Evolutionary conservation across 495 filamentous ascomycete genomes (phyloP).

Genomic region (Aspergillus haitiensis): DNA sequence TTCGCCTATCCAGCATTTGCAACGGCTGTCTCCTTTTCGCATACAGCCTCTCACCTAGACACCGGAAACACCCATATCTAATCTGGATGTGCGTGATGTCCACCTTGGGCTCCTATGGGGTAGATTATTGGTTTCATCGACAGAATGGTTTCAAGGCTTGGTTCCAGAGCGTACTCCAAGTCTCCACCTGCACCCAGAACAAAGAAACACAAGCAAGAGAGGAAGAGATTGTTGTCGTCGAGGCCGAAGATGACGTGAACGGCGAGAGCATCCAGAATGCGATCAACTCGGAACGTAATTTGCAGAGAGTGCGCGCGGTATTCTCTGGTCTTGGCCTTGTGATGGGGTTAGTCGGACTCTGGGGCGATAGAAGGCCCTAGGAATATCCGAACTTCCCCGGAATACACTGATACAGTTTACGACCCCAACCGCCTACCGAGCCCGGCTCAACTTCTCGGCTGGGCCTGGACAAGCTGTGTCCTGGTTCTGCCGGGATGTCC

Average conservation of each 20-base stretch:
- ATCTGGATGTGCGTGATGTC: constrained; percentile 69
- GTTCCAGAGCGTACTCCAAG: constrained; percentile 28
- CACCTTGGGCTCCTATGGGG: constrained; percentile 53
- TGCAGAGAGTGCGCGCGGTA: constrained; percentile 59
- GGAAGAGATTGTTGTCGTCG: constrained; percentile 60
- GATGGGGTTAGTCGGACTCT: constrained; percentile 80
- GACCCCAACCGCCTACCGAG: too few species aligned
- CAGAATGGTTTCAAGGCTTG: constrained; percentile 35
- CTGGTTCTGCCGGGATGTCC: neutral
- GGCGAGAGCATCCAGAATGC: constrained; percentile 75
- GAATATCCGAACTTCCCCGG: neutral
- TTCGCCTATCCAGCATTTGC: constrained; percentile 61
- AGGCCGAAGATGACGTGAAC: constrained; percentile 62
- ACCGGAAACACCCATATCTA: constrained; percentile 78
- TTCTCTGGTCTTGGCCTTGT: constrained; percentile 66
- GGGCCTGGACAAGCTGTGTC: too few species aligned
- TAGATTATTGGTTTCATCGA: constrained; percentile 55
- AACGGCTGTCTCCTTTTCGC: constrained; percentile 67
- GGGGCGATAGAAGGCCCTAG: constrained; percentile 67
- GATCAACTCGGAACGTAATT: constrained; percentile 64
- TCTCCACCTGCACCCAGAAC: constrained; percentile 3
- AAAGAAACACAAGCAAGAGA: constrained; percentile 58
- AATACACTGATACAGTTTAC: too few species aligned
- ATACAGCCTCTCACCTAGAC: constrained; percentile 67
- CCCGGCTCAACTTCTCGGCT: too few species aligned